Percentiles rank a stretch among this genome's conserved stretches.
phyloP scores from a whole-genome alignment of 2,329 filamentous ascomycete genomes.

The Ceratocystis cacaofunesta region DNA sequence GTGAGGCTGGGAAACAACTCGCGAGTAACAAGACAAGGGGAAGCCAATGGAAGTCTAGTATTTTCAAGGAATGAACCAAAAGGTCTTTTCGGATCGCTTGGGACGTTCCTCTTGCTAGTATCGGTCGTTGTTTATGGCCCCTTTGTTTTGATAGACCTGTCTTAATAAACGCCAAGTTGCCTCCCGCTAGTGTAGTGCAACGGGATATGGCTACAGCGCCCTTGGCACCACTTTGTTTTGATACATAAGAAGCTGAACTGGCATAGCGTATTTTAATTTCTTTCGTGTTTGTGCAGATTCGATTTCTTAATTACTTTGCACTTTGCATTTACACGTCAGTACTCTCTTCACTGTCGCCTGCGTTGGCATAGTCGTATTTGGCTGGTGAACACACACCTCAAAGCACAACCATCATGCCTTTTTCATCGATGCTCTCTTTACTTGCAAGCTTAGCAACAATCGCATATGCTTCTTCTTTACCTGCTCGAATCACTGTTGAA shows the following conservation, averaged over 20 bases:
- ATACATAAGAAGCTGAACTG: neutral
- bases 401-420: slow-evolving; percentile 8
- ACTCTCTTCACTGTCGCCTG: neutral
- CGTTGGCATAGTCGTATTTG: neutral
- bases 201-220: neutral
- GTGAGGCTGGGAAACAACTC: neutral
- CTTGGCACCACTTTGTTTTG: neutral
- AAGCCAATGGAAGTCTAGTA: neutral
- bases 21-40: neutral
- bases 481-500: slow-evolving; percentile 14
- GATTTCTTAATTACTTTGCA: neutral
- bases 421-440: slow-evolving; percentile 12
- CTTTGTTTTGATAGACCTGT: neutral
- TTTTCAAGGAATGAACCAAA: slow-evolving; percentile 1
- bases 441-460: slow-evolving; percentile 9
- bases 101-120: neutral
- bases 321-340: neutral
- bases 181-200: slow-evolving; percentile 1
- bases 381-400: neutral
- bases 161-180: slow-evolving; percentile 1
- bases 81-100: neutral
- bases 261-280: neutral
- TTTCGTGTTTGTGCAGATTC: neutral
- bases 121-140: neutral
- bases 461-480: slow-evolving; percentile 7